Conservation (phyloP, 1,284 basidiomycete genomes). For the Calocybe gambosa region DNA sequence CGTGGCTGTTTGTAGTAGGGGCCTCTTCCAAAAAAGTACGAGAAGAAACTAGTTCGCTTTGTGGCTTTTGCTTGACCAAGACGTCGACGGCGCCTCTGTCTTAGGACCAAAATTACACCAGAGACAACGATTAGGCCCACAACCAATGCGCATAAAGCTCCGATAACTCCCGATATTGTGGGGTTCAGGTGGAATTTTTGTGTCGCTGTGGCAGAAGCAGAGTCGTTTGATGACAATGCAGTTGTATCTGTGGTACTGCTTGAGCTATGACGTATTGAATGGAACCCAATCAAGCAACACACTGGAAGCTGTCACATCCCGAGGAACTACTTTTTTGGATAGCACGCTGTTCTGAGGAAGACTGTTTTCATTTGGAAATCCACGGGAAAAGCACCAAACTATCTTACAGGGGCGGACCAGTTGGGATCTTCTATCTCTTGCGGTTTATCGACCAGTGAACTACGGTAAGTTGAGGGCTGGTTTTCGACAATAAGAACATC, state of each 20-base stretch:
- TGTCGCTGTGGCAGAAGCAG: not conserved
- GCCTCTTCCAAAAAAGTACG: not conserved
- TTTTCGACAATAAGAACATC: not conserved
- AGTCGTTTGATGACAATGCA: not conserved
- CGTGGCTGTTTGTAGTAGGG: slow-evolving; percentile 1
- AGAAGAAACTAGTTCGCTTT: slow-evolving; percentile 5
- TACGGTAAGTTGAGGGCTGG: not conserved
- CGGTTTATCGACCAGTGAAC: not conserved
- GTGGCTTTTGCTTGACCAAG: not conserved
- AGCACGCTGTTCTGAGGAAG: not conserved
- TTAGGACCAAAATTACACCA: slow-evolving; percentile 7
- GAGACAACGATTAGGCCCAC: slow-evolving; percentile 6
- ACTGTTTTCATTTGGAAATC: not conserved
- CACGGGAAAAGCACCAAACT: not conserved
- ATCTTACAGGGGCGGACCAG: not conserved
- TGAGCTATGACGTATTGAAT: not conserved
- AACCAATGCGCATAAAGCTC: slow-evolving; percentile 11
- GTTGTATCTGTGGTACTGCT: not conserved
- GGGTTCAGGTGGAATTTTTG: slow-evolving; percentile 1
- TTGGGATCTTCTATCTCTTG: not conserved
- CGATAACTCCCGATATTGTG: slow-evolving; percentile 10
- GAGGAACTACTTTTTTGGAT: not conserved
- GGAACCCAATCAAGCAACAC: not conserved
- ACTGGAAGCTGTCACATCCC: not conserved
- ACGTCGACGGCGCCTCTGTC: not conserved